phyloP scores from a whole-genome alignment of 2,329 filamentous ascomycete genomes.

The Cryphonectria japonica region DNA sequence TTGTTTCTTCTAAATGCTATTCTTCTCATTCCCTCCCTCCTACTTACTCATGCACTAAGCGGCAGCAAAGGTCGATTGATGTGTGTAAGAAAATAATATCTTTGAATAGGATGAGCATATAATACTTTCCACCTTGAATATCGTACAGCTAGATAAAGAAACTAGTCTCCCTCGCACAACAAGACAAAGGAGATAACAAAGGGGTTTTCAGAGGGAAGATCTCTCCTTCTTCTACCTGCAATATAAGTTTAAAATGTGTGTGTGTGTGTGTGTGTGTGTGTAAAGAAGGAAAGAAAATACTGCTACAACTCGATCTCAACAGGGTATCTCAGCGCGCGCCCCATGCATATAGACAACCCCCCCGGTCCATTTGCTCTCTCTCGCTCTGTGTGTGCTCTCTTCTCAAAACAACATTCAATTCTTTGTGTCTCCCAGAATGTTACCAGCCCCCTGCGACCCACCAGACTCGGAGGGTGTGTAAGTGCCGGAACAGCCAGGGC shows the following conservation, averaged over 20 bases:
- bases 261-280: conserved; percentile 5
- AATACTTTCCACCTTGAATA: neutral
- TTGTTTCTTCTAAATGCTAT: neutral
- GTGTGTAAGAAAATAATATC: neutral
- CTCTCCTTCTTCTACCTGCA: conserved; percentile 11
- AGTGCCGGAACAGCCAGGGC: conserved; percentile 37
- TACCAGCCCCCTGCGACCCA: conserved; percentile 30
- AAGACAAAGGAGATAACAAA: conserved; percentile 13
- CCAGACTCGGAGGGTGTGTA: conserved; percentile 34
- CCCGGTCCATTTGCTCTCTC: too few relatives aligned
- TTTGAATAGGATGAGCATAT: neutral
- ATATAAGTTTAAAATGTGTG: conserved; percentile 13
- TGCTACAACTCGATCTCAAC: conserved; percentile 17
- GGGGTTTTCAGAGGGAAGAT: neutral
- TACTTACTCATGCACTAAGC: neutral
- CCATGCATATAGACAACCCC: neutral
- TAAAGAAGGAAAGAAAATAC: conserved; percentile 20
- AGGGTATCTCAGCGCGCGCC: conserved; percentile 20
- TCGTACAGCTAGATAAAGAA: conserved; percentile 1
- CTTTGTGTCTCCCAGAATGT: conserved; percentile 34
- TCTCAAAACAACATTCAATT: conserved; percentile 20
- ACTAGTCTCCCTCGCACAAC: neutral
- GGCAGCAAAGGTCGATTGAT: neutral
- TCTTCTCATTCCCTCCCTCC: neutral
- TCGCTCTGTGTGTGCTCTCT: neutral